Base-by-base conservation (phyloP, 2,329 filamentous ascomycete species). In the Monilinia fructicola region DNA sequence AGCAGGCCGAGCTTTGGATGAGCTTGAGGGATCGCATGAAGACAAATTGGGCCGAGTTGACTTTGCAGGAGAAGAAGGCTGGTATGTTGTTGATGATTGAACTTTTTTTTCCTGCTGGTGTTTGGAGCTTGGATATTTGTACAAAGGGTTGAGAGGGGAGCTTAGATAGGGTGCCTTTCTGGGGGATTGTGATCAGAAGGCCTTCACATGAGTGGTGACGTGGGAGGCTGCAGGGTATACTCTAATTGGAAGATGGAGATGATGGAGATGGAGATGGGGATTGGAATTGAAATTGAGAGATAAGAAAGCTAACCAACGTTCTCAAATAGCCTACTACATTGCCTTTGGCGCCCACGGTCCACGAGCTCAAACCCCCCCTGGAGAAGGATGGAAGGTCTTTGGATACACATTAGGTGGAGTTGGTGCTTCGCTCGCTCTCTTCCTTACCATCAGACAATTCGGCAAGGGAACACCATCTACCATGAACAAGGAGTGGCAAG, bases 1-100 rank as follows among this genome's bases (percentile, higher is more conserved):
- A 99, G 87, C 95, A 99, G 88, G 95, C 95, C 74, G 95, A 99
- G 79, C 85, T 99, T 76, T 99, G 95, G 95, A 99, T 99, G 95
- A 85, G 90, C 75, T 85, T 99, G 80, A 88, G 95, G 81, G 95
- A 99, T 83, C 90, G 95, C 78, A 99, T 99, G 95, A 97, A 97
- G 91, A 88, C 87, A 76, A 93, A 92, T 84, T 99, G 95, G 95
- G 87, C 90, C 78, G 92, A 98, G 78, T 84, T 99, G 83, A 97
- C 95, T 63, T 74, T 96, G 77, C 90, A 95, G 81, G 95, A 99
- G 87, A 97, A 99, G 91, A 98, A 96, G 85, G 95, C 95, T 76
- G 94, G 95, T 97, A 89, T 79, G 93, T 75, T 26, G 40, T 42
- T 42, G 40, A 42, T 42, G 40, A 16, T 42, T 42, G 55, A 44